A percentile compares a stretch with the other conserved stretches of the same genome.
These are phyloP conservation scores for Tulasnella sp. DNA, from an alignment of 768 basidiomycete genomes.

Conservation along the genomic window DNA sequence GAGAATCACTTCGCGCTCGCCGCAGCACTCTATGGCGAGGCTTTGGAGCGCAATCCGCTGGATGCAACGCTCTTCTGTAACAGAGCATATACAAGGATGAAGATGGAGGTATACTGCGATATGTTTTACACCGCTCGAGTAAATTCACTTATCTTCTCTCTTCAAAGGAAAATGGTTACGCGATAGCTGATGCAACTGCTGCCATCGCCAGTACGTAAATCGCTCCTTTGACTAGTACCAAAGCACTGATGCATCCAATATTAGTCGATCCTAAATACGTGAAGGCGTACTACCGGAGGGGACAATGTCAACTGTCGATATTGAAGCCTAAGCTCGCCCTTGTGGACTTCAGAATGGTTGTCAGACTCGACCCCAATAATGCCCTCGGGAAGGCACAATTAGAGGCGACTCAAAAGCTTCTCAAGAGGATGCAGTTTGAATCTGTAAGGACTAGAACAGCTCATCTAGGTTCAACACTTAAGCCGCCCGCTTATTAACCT, in stretches of 20 bases:
- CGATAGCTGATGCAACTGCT: constrained; percentile 76
- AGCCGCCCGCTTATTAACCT: neutral
- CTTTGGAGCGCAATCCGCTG: constrained; percentile 77
- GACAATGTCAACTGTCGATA: constrained; percentile 82
- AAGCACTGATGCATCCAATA: no score
- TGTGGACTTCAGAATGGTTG: constrained; percentile 74
- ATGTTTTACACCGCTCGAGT: neutral
- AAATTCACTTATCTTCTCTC: no score
- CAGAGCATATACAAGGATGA: constrained; percentile 84
- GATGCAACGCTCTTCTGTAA: constrained; percentile 93
- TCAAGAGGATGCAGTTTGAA: constrained; percentile 84
- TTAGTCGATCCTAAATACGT: constrained; percentile 76
- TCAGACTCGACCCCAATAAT: constrained; percentile 79
- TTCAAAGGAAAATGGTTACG: constrained; percentile 81
- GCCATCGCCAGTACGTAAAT: constrained; percentile 18
- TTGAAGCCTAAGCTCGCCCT: constrained; percentile 80
- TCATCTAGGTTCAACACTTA: neutral
- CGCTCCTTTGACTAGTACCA: no score
- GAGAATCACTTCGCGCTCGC: constrained; percentile 71
- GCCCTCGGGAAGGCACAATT: constrained; percentile 69
- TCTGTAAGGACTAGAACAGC: constrained; percentile 42
- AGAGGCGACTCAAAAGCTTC: constrained; percentile 80
- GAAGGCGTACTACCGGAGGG: constrained; percentile 86
- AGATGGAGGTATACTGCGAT: constrained; percentile 35
- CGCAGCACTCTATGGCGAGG: constrained; percentile 67